Base-by-base conservation (phyloP, 2,329 filamentous ascomycete genomes). In the Scedosporium dehoogii region DNA sequence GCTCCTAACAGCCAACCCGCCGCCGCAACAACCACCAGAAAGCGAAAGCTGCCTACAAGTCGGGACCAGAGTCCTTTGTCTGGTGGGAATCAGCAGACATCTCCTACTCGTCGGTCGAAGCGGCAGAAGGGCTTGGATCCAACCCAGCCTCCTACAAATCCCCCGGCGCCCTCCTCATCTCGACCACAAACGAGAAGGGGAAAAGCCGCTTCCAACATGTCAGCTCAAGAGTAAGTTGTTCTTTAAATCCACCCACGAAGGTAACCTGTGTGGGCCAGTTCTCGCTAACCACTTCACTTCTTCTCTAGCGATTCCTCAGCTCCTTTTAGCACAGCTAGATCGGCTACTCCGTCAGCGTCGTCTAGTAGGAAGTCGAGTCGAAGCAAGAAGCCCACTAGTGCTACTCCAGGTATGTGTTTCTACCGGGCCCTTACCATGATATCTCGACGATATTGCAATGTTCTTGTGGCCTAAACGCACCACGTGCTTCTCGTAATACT, bases 341-440 rank as follows among this genome's bases (percentile, higher is more conserved):
- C 55, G 12, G 55, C 27, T 33, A 33, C 59, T 3, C 78, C 85
- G 42, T 83, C 87, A 62, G 81, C 85, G 25, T 81, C 86, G 23
- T 86, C 87, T 1, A 89, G 85, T 72, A 84, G 89, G 69, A 92
- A 91, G 73, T 86, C 88, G 42, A 86, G 83, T 70, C 84, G 88
- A 65, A 84, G 80, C 71, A 92, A 89, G 76, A 91, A 88, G 75
- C 74, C 77, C 62, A 74, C 75, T 66, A 41, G 21, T 25, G 7
- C 60, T 7, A 48, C 51, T 62, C 71, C 73, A 75, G 76, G 77
- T 80, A 71, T 63, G 72, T 48, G 33, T 53, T 25, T 23, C 7
- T 48, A 4, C 33, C 9, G n/a, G 29, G 3, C 33, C 33, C 12
- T 9, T 5, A 3, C 4, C 10, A 41, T 41, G n/a, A 14, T 18